Conservation (phyloP, 805 yeast species). For the Saccharomycopsis oosterbeekiorum region DNA sequence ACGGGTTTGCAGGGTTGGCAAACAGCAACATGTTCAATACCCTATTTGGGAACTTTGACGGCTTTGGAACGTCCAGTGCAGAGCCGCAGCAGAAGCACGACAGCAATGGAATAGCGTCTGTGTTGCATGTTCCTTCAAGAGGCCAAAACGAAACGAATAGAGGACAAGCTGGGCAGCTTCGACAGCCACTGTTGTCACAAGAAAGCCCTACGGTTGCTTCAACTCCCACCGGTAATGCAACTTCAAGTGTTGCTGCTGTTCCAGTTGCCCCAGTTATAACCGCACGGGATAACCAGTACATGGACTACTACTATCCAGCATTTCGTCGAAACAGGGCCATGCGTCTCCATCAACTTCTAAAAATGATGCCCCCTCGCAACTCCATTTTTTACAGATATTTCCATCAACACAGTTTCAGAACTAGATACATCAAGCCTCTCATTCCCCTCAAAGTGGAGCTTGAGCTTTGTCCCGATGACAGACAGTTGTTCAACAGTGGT, state of each 20-base stretch:
- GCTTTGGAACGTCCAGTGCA: neutral
- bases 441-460: constrained; percentile 4
- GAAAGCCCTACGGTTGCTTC: neutral
- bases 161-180: neutral
- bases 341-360: neutral
- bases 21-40: neutral
- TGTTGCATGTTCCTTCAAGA: neutral
- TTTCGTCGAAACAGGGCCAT: neutral
- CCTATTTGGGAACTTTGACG: neutral
- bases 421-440: constrained; percentile 3
- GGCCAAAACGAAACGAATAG: neutral
- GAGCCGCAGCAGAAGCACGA: neutral
- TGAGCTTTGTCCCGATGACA: constrained; percentile 10
- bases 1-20: neutral
- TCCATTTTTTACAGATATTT: constrained; percentile 11
- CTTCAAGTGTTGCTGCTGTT: neutral
- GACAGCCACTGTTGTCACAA: neutral
- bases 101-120: neutral
- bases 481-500: constrained; percentile 6
- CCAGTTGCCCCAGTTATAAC: neutral
- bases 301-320: neutral
- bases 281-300: neutral
- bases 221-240: too few species aligned
- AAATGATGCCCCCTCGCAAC: constrained; percentile 12
- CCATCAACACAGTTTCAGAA: constrained; percentile 15